Conservation (phyloP, 495 filamentous ascomycete genomes). For the Tuber borchii region DNA sequence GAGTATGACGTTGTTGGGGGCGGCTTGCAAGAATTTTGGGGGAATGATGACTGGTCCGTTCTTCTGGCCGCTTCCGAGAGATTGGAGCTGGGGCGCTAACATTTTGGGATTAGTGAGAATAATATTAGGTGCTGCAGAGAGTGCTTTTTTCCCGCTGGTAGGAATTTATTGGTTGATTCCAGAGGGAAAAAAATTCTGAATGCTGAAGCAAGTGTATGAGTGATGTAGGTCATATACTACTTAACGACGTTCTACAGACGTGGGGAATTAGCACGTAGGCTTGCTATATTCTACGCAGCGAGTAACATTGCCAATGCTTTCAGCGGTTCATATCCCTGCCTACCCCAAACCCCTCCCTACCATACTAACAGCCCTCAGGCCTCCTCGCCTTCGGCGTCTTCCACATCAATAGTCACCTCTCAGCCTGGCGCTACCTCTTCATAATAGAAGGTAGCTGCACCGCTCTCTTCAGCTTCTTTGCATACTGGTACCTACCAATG, state of each 20-base stretch:
- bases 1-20: constrained; percentile 52
- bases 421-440: constrained; percentile 69
- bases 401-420: constrained; percentile 54
- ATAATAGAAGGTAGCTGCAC: constrained; percentile 65
- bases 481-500: constrained; percentile 63
- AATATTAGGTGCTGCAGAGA: constrained; percentile 66
- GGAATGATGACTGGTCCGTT: constrained; percentile 53
- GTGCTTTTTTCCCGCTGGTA: constrained; percentile 65
- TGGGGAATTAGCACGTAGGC: constrained; percentile 65
- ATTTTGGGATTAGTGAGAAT: constrained; percentile 49
- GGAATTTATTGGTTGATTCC: neutral
- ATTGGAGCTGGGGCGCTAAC: constrained; percentile 41
- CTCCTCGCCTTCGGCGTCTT: constrained; percentile 71
- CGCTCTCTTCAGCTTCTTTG: constrained; percentile 58
- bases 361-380: constrained; percentile 42
- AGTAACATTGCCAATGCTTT: constrained; percentile 69
- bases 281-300: constrained; percentile 73
- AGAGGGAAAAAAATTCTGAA: neutral
- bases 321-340: constrained; percentile 38
- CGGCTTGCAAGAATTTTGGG: constrained; percentile 55
- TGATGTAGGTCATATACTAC: constrained; percentile 46
- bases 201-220: neutral
- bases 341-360: neutral
- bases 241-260: constrained; percentile 61
- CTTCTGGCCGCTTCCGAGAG: neutral